Evolutionary conservation across 2,329 filamentous ascomycete genomes (phyloP).

Genomic region (Dothidotthia symphoricarpi): DNA sequence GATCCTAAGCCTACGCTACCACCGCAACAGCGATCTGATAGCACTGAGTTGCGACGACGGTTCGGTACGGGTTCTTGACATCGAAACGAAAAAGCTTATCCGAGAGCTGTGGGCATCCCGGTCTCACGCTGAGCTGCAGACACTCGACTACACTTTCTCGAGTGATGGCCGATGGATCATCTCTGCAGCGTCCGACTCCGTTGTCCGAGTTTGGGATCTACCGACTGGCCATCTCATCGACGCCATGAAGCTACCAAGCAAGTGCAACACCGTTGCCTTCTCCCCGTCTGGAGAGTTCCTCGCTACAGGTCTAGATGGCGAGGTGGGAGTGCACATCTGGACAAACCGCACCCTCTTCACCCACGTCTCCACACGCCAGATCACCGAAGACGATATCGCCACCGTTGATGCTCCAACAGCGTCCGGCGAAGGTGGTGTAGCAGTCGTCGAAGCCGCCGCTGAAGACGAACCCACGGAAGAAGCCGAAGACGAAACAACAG

Average conservation of each 20-base stretch:
- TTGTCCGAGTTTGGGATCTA: conserved; percentile 88
- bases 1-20: conserved; percentile 76
- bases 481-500: conserved; percentile 43
- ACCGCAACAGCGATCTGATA: conserved; percentile 77
- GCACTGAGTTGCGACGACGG: conserved; percentile 87
- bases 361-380: conserved; percentile 80
- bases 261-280: conserved; percentile 83
- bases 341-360: conserved; percentile 90
- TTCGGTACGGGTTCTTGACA: conserved; percentile 83
- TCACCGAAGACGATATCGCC: conserved; percentile 72
- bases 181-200: conserved; percentile 75
- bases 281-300: conserved; percentile 89
- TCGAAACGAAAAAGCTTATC: conserved; percentile 85
- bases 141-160: conserved; percentile 65
- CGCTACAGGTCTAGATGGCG: conserved; percentile 80
- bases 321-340: conserved; percentile 90
- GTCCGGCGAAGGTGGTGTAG: conserved; percentile 78
- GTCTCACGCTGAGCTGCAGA: conserved; percentile 42
- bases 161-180: conserved; percentile 92
- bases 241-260: conserved; percentile 74
- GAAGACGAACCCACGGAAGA: conserved; percentile 52
- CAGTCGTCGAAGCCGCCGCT: conserved; percentile 73
- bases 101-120: conserved; percentile 79
- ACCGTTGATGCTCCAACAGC: conserved; percentile 67
- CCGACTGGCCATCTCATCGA: conserved; percentile 95